A percentile compares a stretch with the other conserved stretches of the same genome.
phyloP scores from a whole-genome alignment of 2,329 filamentous ascomycete genomes.

The Phyllachora maydis region DNA sequence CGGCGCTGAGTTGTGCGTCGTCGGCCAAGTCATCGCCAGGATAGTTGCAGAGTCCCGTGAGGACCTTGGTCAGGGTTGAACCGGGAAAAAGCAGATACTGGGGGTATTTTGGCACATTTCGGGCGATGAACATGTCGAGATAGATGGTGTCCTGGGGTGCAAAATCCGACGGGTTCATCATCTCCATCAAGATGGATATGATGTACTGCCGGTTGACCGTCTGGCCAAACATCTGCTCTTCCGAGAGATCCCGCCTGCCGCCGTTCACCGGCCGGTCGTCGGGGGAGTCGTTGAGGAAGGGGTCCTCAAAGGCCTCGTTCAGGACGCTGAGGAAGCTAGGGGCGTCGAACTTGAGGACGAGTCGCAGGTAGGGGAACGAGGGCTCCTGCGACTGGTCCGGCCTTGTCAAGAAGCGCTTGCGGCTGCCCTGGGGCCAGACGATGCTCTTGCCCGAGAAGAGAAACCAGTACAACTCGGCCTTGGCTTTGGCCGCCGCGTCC shows the following conservation, averaged over 20 bases:
- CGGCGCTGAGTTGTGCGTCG: slow-evolving; percentile 89
- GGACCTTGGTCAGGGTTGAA: slow-evolving; percentile 60
- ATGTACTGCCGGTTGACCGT: slow-evolving; percentile 85
- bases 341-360: slow-evolving; percentile 74
- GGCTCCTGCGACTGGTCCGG: slow-evolving; percentile 37
- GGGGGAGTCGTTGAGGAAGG: slow-evolving; percentile 67
- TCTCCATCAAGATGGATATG: slow-evolving; percentile 72
- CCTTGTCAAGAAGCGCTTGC: slow-evolving; percentile 38
- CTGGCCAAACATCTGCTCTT: slow-evolving; percentile 45
- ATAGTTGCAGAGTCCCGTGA: slow-evolving; percentile 68
- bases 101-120: slow-evolving; percentile 89
- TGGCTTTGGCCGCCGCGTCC: slow-evolving; percentile 52
- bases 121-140: slow-evolving; percentile 94
- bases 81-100: slow-evolving; percentile 87
- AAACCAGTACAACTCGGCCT: slow-evolving; percentile 80
- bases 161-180: slow-evolving; percentile 67
- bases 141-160: slow-evolving; percentile 71
- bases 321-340: slow-evolving; percentile 85
- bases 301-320: slow-evolving; percentile 93
- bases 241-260: slow-evolving; percentile 28
- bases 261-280: slow-evolving; percentile 40
- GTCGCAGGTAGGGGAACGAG: slow-evolving; percentile 66
- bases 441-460: slow-evolving; percentile 71
- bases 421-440: slow-evolving; percentile 49
- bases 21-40: slow-evolving; percentile 65